Percentiles rank a stretch among this genome's conserved stretches.
phyloP scores from a whole-genome alignment of 805 yeast species.

The Limtongia smithiae region DNA sequence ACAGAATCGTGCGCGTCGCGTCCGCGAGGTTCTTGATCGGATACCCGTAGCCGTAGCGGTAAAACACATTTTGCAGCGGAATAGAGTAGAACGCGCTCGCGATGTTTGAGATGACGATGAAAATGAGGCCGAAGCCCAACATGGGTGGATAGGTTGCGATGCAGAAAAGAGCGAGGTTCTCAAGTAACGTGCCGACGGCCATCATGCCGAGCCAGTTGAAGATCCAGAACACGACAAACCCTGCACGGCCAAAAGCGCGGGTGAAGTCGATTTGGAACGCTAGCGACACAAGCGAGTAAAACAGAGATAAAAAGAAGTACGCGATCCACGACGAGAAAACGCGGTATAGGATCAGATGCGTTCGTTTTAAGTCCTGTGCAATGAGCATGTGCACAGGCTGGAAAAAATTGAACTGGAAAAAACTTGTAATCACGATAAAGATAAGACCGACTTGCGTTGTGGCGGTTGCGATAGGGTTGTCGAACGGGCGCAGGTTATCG shows the following conservation, averaged over 20 bases:
- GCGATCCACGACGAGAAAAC: slow-evolving; percentile 48
- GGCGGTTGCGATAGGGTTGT: slow-evolving; percentile 52
- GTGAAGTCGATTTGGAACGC: slow-evolving; percentile 65
- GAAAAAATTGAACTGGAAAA: slow-evolving; percentile 65
- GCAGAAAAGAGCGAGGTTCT: slow-evolving; percentile 54
- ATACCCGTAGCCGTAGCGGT: slow-evolving; percentile 61
- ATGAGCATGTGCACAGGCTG: slow-evolving; percentile 50
- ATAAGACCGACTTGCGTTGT: slow-evolving; percentile 75
- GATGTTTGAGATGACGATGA: slow-evolving; percentile 66
- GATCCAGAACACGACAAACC: slow-evolving; percentile 75
- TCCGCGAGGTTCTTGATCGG: slow-evolving; percentile 68
- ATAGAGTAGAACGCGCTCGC: slow-evolving; percentile 67
- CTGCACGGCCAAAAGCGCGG: slow-evolving; percentile 58
- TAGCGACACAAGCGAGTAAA: slow-evolving; percentile 57
- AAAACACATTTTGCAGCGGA: slow-evolving; percentile 55
- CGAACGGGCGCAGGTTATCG: slow-evolving; percentile 51
- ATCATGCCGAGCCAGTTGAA: slow-evolving; percentile 62
- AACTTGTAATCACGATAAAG: slow-evolving; percentile 65
- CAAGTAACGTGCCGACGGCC: slow-evolving; percentile 75
- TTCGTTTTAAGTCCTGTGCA: slow-evolving; percentile 45
- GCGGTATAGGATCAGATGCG: slow-evolving; percentile 53
- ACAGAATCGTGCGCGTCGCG: slow-evolving; percentile 55
- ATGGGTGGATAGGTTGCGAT: slow-evolving; percentile 57
- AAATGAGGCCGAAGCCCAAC: slow-evolving; percentile 67
- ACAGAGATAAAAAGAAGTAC: slow-evolving; percentile 55